These are phyloP conservation scores for Aphanoascus verrucosus DNA, from an alignment of 2,329 filamentous ascomycete species.

Conservation along the genomic window DNA sequence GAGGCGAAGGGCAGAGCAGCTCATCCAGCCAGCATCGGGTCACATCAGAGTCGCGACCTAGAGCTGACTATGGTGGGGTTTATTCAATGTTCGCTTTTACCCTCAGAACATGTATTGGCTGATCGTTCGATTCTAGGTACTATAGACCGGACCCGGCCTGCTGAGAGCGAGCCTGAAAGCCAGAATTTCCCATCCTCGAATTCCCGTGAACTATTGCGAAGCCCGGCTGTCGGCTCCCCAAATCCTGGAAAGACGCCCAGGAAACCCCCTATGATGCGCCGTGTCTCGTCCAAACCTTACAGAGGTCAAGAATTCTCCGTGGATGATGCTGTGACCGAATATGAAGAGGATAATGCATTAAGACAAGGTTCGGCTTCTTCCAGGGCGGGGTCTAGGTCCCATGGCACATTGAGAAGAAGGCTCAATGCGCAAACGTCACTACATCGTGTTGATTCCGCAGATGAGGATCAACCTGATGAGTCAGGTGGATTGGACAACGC, in stretches of 20 bases:
- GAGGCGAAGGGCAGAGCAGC: neutral
- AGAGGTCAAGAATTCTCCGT: slow-evolving; percentile 81
- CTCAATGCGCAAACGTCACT: slow-evolving; percentile 26
- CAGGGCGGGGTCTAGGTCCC: slow-evolving; percentile 26
- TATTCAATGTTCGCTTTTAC: neutral
- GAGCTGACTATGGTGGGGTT: slow-evolving; percentile 10
- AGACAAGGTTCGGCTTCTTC: slow-evolving; percentile 23
- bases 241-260: slow-evolving; percentile 40
- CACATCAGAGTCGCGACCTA: neutral
- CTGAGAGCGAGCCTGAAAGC: neutral
- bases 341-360: slow-evolving; percentile 51
- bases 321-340: slow-evolving; percentile 74
- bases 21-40: neutral
- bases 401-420: slow-evolving; percentile 34
- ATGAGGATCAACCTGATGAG: slow-evolving; percentile 30
- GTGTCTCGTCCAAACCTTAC: slow-evolving; percentile 68
- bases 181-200: slow-evolving; percentile 7
- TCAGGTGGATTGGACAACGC: slow-evolving; percentile 18
- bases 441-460: slow-evolving; percentile 28
- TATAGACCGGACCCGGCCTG: neutral
- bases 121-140: slow-evolving; percentile 5
- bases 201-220: slow-evolving; percentile 29
- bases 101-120: slow-evolving; percentile 5
- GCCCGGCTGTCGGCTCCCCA: slow-evolving; percentile 34
- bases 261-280: slow-evolving; percentile 63